Evolutionary conservation across 116 monocot genomes (phyloP), one percentile per base, ranked within the genome.

Genomic region (Dioscorea cayenensis): DNA sequence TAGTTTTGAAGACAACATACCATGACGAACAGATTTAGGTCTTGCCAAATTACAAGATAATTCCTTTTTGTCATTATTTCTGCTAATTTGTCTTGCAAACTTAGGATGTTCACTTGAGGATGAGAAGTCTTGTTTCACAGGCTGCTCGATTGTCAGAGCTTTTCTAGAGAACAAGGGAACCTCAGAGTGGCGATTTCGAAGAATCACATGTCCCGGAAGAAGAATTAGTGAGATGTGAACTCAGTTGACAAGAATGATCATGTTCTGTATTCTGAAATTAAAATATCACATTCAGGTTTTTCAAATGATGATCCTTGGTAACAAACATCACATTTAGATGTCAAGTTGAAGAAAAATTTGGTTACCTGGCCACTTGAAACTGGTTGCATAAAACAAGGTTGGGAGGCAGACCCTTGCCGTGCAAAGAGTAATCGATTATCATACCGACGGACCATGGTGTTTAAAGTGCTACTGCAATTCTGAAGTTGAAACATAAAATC

Each of bases 381-480:
- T 65, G 79, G 82, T n/a, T 71, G 78, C 79, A 82, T 82, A 51
- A 77, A 79, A 49, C 49, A 74, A 55, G 71, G 79, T 70, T 82
- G 79, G 17, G 73, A 76, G 14, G 68, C 55, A 32, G 84, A 79
- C 14, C 76, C 79, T 75, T 80, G 74, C 36, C 76, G 77, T 22
- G 77, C 76, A 61, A 77, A 84, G 35, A 88, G 65, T 61, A 75
- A 14, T 71, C 43, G 75, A 63, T 69, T 79, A 62, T 82, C 82
- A 25, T 58, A 59, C 63, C 77, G 71, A 49, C 37, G 63, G 1
- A 14, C 61, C 36, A 60, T 66, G 19, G 72, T 67, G 64, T 73
- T 84, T 20, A 80, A 65, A 37, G 72, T 72, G 68, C 79, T 77
- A 61, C 82, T 84, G 52, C 88, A 88, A 36, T 72, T 82, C 88